Percentiles rank a stretch among this genome's conserved stretches.
These are phyloP conservation scores for Neurospora sp. DNA, from an alignment of 495 filamentous ascomycete genomes.

Conservation along the genomic window DNA sequence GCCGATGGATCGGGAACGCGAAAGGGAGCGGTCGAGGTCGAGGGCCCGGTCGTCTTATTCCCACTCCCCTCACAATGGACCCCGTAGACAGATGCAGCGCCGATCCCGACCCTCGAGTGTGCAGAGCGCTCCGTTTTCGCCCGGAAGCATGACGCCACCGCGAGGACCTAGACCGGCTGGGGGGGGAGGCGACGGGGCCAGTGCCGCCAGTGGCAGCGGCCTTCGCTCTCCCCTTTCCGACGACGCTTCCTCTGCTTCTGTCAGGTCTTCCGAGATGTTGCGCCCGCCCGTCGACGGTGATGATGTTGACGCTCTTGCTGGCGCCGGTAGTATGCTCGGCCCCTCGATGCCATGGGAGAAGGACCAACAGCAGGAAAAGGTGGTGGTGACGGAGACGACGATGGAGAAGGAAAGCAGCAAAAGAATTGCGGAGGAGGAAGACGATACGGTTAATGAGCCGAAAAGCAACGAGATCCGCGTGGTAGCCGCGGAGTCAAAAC, in stretches of 20 bases:
- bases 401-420: background rate
- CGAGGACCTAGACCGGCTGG: background rate
- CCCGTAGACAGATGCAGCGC: background rate
- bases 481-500: background rate
- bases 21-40: background rate
- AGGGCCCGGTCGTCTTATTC: background rate
- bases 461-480: background rate
- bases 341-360: background rate
- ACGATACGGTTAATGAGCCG: background rate
- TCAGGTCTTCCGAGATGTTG: background rate
- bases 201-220: background rate
- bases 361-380: background rate
- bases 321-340: background rate
- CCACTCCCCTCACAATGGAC: background rate
- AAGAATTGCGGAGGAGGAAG: background rate
- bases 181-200: background rate
- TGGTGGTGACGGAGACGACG: background rate
- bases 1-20: background rate
- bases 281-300: background rate
- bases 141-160: background rate
- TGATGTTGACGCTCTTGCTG: background rate
- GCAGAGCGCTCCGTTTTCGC: background rate
- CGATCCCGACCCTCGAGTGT: background rate
- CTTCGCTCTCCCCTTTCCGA: background rate
- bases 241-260: background rate